Base-by-base conservation (phyloP, 495 filamentous ascomycete species). In the Rusavskia elegans region DNA sequence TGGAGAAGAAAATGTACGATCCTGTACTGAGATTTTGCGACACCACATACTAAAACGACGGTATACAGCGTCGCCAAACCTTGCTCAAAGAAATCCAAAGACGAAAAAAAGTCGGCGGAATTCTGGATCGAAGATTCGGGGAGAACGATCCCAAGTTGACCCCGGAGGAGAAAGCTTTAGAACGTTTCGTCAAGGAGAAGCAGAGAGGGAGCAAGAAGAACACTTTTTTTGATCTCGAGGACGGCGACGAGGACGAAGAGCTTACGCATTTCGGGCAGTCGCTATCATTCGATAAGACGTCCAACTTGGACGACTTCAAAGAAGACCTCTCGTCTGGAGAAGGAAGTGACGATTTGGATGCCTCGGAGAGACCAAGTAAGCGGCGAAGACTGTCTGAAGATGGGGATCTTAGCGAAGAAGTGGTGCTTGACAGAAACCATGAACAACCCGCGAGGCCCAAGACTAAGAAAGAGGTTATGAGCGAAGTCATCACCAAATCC, bases 401-500 rank as follows among this genome's bases (percentile, higher is more conserved):
- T 41, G 66, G 52, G 52, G 64, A 64, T 38, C 64, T 68, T 53
- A 64, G 61, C n/a, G 64, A 57, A 4, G 64, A 59, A 3, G 75
- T 65, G 1, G 66, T 64, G 5, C 63, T 61, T 14, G 67, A 67
- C 27, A 72, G 63, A 6, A 75, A 70, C 17, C 67, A 71, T 20
- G 62, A 63, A 3, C 63, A 59, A 11, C 73, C 66, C 2, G 82
- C 85, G 0, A 74, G 81, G 41, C 95, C 95, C 62, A 99, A 95
- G 68, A 84, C 80, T 19, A 96, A 90, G 64, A 79, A 87, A 45
- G 92, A 99, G 62, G 85, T 97, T 32, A 95, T 96, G 83, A 84
- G 90, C 58, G 93, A 98, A 66, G 80, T 97, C 54, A 97, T 97
- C 54, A 84, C 89, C 37, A 99, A 97, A 67, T 97, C 93, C 2